Conservation (phyloP, 106 monocot species). For the Cymbidium sinense region DNA sequence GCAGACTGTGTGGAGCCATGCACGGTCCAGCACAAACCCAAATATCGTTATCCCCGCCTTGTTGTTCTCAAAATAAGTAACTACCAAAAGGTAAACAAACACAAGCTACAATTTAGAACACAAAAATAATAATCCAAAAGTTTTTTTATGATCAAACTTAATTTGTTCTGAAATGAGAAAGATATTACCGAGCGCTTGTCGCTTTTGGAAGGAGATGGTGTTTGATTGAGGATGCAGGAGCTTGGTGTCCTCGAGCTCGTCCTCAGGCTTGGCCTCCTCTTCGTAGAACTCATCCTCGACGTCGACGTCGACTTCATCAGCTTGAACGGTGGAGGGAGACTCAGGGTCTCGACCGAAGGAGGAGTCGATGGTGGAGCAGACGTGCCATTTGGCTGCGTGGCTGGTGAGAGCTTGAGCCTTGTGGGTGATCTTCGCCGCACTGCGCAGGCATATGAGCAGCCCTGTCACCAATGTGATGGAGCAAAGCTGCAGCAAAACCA, state of each 20-base stretch:
- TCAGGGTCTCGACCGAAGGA: slow-evolving; percentile 30
- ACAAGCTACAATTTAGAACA: too few species aligned
- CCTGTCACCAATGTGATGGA: slow-evolving; percentile 50
- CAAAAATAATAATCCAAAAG: too few species aligned
- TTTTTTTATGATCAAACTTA: too few species aligned
- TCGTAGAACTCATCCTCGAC: slow-evolving; percentile 19
- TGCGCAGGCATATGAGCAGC: slow-evolving; percentile 47
- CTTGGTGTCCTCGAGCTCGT: slow-evolving; percentile 41
- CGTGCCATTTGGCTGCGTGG: slow-evolving; percentile 69
- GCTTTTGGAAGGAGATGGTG: slow-evolving; percentile 80
- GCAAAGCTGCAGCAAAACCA: slow-evolving; percentile 31
- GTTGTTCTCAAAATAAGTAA: slow-evolving; percentile 63
- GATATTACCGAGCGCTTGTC: slow-evolving; percentile 78
- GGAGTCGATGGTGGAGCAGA: slow-evolving; percentile 45
- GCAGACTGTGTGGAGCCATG: slow-evolving; percentile 40
- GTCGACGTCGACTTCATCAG: not conserved
- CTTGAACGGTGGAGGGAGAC: not conserved
- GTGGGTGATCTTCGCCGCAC: slow-evolving; percentile 73
- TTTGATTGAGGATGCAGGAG: slow-evolving; percentile 32
- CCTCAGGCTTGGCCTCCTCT: slow-evolving; percentile 29
- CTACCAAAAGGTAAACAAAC: slow-evolving; percentile 20
- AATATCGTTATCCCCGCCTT: slow-evolving; percentile 45
- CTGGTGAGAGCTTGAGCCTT: slow-evolving; percentile 62
- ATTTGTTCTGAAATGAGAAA: too few species aligned
- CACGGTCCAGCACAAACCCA: slow-evolving; percentile 44